Percentiles rank a stretch among this genome's conserved stretches.
phyloP scores from a whole-genome alignment of 1,284 basidiomycete genomes.

The Neonothopanus nambi region DNA sequence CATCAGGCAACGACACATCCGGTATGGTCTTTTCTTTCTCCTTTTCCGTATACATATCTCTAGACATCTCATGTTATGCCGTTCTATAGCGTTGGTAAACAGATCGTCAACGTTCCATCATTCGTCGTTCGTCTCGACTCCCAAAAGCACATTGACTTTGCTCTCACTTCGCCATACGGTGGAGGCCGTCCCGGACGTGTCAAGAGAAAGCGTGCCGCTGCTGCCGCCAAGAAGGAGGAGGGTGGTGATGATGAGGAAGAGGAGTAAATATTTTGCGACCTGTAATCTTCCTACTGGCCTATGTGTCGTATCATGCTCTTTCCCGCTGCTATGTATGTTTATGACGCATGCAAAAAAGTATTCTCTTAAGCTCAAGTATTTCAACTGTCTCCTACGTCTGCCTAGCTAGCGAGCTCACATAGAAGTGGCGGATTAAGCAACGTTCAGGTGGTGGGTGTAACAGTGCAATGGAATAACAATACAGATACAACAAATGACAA shows the following conservation, averaged over 20 bases:
- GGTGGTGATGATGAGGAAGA: conserved; percentile 92
- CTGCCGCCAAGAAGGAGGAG: conserved; percentile 90
- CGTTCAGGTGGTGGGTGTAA: no score
- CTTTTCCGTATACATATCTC: not conserved
- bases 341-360: conserved; percentile 11
- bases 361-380: not conserved
- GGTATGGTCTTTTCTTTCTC: conserved; percentile 65
- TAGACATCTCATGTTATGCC: not conserved
- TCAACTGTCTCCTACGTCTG: no score
- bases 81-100: conserved; percentile 87
- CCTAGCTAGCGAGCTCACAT: no score
- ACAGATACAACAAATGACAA: no score
- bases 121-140: conserved; percentile 98
- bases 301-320: conserved; percentile 3
- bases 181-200: conserved; percentile 97
- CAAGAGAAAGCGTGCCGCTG: conserved; percentile 97
- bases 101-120: conserved; percentile 99
- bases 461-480: no score
- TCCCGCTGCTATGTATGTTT: conserved; percentile 9
- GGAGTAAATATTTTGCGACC: conserved; percentile 47
- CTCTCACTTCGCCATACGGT: conserved; percentile 96
- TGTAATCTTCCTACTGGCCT: not conserved
- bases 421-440: no score
- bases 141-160: conserved; percentile 99
- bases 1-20: conserved; percentile 96